These are phyloP conservation scores for Aspergillus sp. DNA, from an alignment of 2,329 filamentous ascomycete species.

Conservation along the genomic window DNA sequence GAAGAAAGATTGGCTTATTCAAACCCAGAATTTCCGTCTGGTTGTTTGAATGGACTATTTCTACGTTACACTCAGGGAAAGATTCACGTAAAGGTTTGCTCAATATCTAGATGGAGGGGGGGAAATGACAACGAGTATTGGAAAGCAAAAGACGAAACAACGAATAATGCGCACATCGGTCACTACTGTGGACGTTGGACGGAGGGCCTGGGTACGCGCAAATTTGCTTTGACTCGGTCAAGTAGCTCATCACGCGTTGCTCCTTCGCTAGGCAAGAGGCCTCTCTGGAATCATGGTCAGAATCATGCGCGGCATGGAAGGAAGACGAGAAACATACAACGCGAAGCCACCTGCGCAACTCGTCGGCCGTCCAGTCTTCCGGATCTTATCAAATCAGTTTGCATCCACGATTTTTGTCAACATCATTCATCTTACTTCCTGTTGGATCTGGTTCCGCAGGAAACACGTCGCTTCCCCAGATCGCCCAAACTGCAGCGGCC, in stretches of 20 bases:
- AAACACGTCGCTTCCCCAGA: constrained; percentile 81
- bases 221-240: constrained; percentile 61
- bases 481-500: constrained; percentile 71
- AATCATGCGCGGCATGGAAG: not conserved
- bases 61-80: not conserved
- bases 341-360: constrained; percentile 72
- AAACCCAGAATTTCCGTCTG: constrained; percentile 63
- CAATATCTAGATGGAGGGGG: not conserved
- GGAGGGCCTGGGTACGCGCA: constrained; percentile 38
- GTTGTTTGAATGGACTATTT: constrained; percentile 29
- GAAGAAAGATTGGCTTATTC: constrained; percentile 55
- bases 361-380: constrained; percentile 66
- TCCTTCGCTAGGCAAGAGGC: constrained; percentile 51
- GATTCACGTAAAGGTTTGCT: too few species aligned
- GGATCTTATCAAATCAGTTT: constrained; percentile 42
- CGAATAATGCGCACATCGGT: constrained; percentile 9
- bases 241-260: constrained; percentile 57
- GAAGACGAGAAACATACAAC: constrained; percentile 50
- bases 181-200: not conserved
- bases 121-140: not conserved
- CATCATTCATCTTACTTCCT: constrained; percentile 49
- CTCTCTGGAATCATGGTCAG: constrained; percentile 43
- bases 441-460: constrained; percentile 66
- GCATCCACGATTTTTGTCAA: not conserved
- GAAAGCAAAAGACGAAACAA: not conserved